These are phyloP conservation scores for Rubia occidens DNA, from an alignment of 305 asterid genomes.

Conservation along the genomic window DNA sequence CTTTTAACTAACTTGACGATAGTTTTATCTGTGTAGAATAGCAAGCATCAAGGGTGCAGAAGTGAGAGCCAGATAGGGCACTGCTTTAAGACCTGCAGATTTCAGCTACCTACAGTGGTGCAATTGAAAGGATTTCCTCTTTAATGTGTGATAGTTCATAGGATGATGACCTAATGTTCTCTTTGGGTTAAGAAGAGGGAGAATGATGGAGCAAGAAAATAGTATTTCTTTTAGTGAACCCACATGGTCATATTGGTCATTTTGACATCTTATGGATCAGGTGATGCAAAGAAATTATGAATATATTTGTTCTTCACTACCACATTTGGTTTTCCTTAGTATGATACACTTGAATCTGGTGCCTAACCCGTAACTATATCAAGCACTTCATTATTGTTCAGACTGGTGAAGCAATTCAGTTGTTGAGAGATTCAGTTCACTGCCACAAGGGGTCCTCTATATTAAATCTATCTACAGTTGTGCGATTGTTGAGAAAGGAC, in stretches of 20 bases:
- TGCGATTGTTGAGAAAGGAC: no score
- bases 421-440: no score
- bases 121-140: background rate
- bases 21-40: slow-evolving; percentile 34
- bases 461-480: no score
- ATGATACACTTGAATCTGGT: background rate
- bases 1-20: slow-evolving; percentile 9
- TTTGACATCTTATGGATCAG: background rate
- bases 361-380: background rate
- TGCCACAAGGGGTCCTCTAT: no score
- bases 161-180: background rate
- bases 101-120: background rate
- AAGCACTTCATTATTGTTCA: background rate
- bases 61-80: slow-evolving; percentile 15
- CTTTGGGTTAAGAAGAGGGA: background rate
- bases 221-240: background rate
- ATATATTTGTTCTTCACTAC: background rate
- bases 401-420: background rate
- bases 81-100: background rate
- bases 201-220: background rate
- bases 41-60: slow-evolving; percentile 31
- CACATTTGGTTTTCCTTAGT: background rate
- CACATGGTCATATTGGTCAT: background rate
- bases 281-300: background rate
- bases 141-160: background rate